Evolutionary conservation across 2,329 filamentous ascomycete species (phyloP).

Genomic region (Dendryphion nanum): DNA sequence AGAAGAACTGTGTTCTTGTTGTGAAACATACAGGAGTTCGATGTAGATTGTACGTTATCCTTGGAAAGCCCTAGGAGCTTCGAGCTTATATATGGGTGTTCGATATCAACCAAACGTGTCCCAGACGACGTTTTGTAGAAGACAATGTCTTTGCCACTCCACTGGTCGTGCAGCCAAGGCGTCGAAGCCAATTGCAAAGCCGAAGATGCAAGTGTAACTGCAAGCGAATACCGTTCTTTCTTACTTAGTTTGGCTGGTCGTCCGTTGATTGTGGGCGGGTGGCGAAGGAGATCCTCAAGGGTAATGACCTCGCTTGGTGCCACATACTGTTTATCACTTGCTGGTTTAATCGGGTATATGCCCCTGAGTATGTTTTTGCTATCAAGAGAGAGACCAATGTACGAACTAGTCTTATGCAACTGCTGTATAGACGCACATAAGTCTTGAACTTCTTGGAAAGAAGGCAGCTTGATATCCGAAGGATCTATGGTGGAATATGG

Average conservation of each 20-base stretch:
- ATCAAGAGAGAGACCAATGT: constrained; percentile 35
- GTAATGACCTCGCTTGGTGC: constrained; percentile 22
- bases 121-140: constrained; percentile 25
- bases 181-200: constrained; percentile 37
- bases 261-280: constrained; percentile 24
- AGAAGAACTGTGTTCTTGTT: constrained; percentile 37
- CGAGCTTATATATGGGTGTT: constrained; percentile 32
- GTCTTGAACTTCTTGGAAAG: constrained; percentile 33
- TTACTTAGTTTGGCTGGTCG: constrained; percentile 29
- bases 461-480: neutral
- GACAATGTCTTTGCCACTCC: constrained; percentile 32
- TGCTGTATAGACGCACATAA: constrained; percentile 35
- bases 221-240: constrained; percentile 35
- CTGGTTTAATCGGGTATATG: constrained; percentile 20
- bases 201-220: constrained; percentile 36
- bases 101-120: constrained; percentile 24
- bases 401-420: constrained; percentile 20
- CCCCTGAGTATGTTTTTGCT: constrained; percentile 30
- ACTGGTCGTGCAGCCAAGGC: constrained; percentile 36
- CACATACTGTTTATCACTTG: constrained; percentile 6
- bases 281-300: constrained; percentile 29
- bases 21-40: constrained; percentile 17
- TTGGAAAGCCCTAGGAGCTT: constrained; percentile 5
- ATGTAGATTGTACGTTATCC: constrained; percentile 6
- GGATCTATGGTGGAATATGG: constrained; percentile 30